Base-by-base conservation (phyloP, 2,329 filamentous ascomycete genomes). In the Aspergillus ustus region DNA sequence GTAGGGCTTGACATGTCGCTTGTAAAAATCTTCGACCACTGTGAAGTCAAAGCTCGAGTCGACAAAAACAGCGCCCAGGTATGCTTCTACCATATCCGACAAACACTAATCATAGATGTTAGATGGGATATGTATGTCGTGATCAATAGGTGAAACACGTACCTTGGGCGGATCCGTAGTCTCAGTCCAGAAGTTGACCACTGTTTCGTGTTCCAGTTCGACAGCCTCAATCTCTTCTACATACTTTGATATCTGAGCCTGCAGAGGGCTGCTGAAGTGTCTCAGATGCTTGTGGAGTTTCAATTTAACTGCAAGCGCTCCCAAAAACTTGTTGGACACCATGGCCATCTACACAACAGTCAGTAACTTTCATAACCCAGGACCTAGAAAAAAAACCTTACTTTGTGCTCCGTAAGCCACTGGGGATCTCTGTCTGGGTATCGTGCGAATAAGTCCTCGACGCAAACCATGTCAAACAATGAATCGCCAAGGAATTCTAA, bases 401-500 rank as follows among this genome's bases (percentile, higher is more conserved):
- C 81, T 69, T 98, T 98, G 83, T 98, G 94, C 77, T 98, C 95
- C 0, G 95, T 98, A 62, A 99, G 83, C 94, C 94, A 98, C 74
- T 98, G 93, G 0, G 95, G 94, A 70, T 97, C 93, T 61, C 90
- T 91, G 55, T 86, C 81, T 0, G 93, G 92, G 68, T 91, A 92
- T 3, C 82, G 83, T 67, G 88, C 84, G 78, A 92, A 98, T 4
- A 99, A 83, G 69, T 91, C 88, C 68, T 93, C 90, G 58, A 98
- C 89, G 69, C 90, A 92, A 11, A 84, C 90, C 87, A 94, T 91
- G 72, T 97, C 93, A 1, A 96, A 87, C 2, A 98, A 82, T 0
- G 94, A 87, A 73, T 98, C 95, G 0, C 94, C 94, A 0, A 98
- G 80, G 67, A 98, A 98, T 69, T 98, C 94, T 0, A 98, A 85